Evolutionary conservation across 2,329 filamentous ascomycete genomes (phyloP).

Genomic region (Didymella exigua): DNA sequence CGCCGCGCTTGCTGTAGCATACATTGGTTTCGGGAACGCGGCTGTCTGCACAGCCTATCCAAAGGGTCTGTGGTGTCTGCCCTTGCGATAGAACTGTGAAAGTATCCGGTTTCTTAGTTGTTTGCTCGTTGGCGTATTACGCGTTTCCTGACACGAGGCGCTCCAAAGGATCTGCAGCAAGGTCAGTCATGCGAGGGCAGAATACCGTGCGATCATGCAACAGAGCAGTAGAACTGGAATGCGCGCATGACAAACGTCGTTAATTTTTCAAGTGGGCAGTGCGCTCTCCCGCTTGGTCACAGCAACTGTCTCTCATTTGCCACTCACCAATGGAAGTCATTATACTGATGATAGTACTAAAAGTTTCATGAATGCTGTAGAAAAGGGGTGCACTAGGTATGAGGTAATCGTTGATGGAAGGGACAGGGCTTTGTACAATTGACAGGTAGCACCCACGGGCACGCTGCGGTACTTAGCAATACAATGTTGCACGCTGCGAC

Average conservation of each 20-base stretch:
- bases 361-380: neutral
- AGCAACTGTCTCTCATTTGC: neutral
- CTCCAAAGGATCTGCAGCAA: constrained; percentile 59
- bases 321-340: neutral
- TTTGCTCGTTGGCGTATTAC: constrained; percentile 70
- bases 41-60: constrained; percentile 87
- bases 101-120: constrained; percentile 70
- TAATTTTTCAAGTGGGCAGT: neutral
- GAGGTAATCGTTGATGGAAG: no score
- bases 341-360: neutral
- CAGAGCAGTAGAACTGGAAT: neutral
- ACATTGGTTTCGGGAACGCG: constrained; percentile 84
- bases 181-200: neutral
- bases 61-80: constrained; percentile 72
- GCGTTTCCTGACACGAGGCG: constrained; percentile 71
- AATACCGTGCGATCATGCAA: no score
- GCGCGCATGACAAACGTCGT: neutral
- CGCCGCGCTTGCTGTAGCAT: constrained; percentile 77
- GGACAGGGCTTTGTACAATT: neutral
- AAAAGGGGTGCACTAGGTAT: neutral
- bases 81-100: constrained; percentile 71
- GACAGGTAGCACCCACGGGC: neutral
- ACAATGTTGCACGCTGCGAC: neutral
- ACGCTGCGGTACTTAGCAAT: neutral
- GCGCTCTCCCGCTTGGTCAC: neutral